Evolutionary conservation across 257 asterid species (phyloP).

Genomic region (Nicotiana attenuata): DNA sequence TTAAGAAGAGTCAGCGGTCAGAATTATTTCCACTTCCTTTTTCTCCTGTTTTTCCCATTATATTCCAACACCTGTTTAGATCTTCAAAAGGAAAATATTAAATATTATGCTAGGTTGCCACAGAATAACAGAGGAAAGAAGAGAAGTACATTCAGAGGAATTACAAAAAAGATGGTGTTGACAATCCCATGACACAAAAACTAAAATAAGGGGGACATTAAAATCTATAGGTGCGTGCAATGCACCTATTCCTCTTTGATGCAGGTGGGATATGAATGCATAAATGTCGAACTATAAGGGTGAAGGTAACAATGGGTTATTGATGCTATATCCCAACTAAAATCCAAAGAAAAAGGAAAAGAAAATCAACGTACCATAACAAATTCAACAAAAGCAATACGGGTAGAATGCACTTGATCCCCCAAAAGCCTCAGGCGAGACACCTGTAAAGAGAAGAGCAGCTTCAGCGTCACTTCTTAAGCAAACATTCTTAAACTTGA

Average conservation of each 20-base stretch:
- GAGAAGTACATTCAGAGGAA: slow-evolving; percentile 1
- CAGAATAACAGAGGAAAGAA: not conserved
- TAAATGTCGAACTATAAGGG: not conserved
- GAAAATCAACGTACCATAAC: slow-evolving; percentile 43
- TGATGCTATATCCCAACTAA: not conserved
- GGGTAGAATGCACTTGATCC: slow-evolving; percentile 83
- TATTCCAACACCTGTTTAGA: not conserved
- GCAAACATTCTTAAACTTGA: not conserved
- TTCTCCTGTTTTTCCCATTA: not conserved
- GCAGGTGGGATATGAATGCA: not conserved
- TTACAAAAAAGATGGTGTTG: not conserved
- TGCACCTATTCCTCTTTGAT: not conserved
- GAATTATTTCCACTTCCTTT: not conserved
- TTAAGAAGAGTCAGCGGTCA: not conserved
- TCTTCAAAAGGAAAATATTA: not conserved
- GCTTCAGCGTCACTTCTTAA: not conserved
- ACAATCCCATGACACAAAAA: not conserved
- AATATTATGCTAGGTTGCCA: not conserved
- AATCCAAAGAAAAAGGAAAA: not conserved
- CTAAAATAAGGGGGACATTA: not conserved
- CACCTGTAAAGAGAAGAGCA: slow-evolving; percentile 44
- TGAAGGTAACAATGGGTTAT: not conserved
- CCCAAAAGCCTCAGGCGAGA: slow-evolving; percentile 95
- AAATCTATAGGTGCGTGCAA: not conserved
- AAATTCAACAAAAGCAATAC: slow-evolving; percentile 92